These are phyloP conservation scores for Ogataea wickerhamii DNA, from an alignment of 805 yeast genomes.

Conservation along the genomic window DNA sequence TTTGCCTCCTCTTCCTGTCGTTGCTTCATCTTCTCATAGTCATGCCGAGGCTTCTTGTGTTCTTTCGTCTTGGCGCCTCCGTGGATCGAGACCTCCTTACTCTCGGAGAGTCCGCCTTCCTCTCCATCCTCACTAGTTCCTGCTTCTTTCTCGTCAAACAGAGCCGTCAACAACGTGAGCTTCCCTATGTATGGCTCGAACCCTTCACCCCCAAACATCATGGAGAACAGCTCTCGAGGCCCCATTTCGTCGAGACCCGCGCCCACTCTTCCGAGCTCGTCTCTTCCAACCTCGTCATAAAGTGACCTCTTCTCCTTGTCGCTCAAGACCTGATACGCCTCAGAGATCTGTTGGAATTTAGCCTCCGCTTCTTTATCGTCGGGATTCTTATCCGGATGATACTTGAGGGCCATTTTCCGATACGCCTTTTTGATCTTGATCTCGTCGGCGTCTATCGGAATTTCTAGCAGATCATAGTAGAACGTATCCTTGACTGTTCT, in stretches of 20 bases:
- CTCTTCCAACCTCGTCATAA: constrained; percentile 75
- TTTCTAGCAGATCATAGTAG: constrained; percentile 66
- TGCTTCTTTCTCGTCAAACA: constrained; percentile 43
- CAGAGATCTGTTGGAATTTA: constrained; percentile 58
- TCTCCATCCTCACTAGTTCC: constrained; percentile 28
- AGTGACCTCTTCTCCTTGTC: constrained; percentile 59
- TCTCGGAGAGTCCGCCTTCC: constrained; percentile 14
- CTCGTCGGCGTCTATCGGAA: constrained; percentile 54
- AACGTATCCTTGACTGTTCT: constrained; percentile 73
- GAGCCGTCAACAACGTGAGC: constrained; percentile 68
- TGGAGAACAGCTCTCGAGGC: constrained; percentile 65
- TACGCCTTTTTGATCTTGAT: constrained; percentile 76
- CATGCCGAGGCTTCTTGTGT: constrained; percentile 2
- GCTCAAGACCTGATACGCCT: constrained; percentile 76
- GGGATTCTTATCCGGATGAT: constrained; percentile 81
- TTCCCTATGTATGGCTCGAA: constrained; percentile 88
- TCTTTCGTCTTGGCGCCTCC: constrained; percentile 1
- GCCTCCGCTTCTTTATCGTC: constrained; percentile 72
- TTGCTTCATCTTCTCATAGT: constrained; percentile 27
- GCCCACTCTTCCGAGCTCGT: constrained; percentile 37
- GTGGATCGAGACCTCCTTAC: constrained; percentile 15
- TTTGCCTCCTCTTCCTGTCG: constrained; percentile 35
- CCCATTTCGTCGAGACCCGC: constrained; percentile 70
- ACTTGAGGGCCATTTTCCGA: constrained; percentile 68
- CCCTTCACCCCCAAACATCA: constrained; percentile 87